These are phyloP conservation scores for Pichia paraexigua DNA, from an alignment of 805 yeast genomes.

Conservation along the genomic window DNA sequence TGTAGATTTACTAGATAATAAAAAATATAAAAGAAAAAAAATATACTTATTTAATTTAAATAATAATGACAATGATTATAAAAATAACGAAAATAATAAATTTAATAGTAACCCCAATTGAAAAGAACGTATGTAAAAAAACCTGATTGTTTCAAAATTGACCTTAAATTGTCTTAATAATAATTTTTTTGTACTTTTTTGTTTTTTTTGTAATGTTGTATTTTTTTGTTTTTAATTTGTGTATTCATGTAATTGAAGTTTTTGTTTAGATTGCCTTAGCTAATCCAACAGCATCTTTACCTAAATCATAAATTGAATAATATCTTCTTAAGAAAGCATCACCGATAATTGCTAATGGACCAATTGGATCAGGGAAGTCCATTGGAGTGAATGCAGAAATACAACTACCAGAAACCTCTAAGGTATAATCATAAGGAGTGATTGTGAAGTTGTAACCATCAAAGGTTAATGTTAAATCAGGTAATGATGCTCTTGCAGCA, in stretches of 20 bases:
- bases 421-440: constrained; percentile 82
- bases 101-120: not conserved
- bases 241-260: not conserved
- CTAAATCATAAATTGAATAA: constrained; percentile 90
- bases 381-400: constrained; percentile 93
- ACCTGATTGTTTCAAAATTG: not conserved
- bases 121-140: not conserved
- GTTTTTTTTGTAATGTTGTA: not conserved
- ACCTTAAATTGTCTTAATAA: not conserved
- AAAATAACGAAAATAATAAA: not conserved
- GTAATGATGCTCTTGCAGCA: constrained; percentile 72
- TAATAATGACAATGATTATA: not conserved
- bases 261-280: constrained; percentile 55
- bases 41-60: not conserved
- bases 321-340: constrained; percentile 94
- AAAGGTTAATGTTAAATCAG: constrained; percentile 86
- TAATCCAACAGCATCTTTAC: constrained; percentile 88
- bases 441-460: constrained; percentile 89
- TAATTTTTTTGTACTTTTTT: not conserved
- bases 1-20: not conserved
- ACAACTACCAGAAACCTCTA: constrained; percentile 93
- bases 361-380: constrained; percentile 97
- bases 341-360: constrained; percentile 93
- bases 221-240: not conserved
- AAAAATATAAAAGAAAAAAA: not conserved